Evolutionary conservation across 2,329 filamentous ascomycete species (phyloP).

Genomic region (Neurospora sp.): DNA sequence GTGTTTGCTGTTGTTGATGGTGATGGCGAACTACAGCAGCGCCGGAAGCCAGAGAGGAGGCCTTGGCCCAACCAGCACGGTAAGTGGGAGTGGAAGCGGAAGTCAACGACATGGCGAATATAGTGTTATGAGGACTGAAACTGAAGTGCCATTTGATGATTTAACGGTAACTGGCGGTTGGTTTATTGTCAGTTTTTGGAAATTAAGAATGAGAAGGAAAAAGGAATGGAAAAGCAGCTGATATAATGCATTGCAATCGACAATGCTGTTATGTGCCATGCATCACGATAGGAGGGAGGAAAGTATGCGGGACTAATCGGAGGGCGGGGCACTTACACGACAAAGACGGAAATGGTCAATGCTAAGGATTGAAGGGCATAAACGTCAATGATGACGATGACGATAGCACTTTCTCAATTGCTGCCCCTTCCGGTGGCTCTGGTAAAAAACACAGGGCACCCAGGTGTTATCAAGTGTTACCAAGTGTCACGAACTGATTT

Average conservation of each 20-base stretch:
- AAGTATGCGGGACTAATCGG: neutral
- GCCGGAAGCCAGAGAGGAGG: conserved; percentile 8
- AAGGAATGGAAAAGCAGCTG: neutral
- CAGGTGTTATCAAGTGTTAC: neutral
- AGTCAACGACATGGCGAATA: conserved; percentile 23
- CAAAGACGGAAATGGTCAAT: neutral
- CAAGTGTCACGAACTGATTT: neutral
- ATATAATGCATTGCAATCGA: neutral
- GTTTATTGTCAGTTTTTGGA: neutral
- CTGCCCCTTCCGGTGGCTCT: neutral
- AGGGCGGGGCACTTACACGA: neutral
- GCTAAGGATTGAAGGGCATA: neutral
- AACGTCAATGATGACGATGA: neutral
- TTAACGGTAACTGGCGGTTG: neutral
- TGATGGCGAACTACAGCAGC: conserved; percentile 10
- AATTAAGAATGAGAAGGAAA: neutral
- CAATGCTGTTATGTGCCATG: neutral
- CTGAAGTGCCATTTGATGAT: neutral
- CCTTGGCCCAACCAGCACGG: conserved; percentile 19
- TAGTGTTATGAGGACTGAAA: neutral
- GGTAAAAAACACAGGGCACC: neutral
- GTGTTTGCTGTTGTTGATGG: conserved; percentile 32
- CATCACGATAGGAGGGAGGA: neutral
- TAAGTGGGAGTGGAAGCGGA: conserved; percentile 20
- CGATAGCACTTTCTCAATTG: neutral